phyloP scores from a whole-genome alignment of 2,329 filamentous ascomycete species.

The Aureobasidium sp. region DNA sequence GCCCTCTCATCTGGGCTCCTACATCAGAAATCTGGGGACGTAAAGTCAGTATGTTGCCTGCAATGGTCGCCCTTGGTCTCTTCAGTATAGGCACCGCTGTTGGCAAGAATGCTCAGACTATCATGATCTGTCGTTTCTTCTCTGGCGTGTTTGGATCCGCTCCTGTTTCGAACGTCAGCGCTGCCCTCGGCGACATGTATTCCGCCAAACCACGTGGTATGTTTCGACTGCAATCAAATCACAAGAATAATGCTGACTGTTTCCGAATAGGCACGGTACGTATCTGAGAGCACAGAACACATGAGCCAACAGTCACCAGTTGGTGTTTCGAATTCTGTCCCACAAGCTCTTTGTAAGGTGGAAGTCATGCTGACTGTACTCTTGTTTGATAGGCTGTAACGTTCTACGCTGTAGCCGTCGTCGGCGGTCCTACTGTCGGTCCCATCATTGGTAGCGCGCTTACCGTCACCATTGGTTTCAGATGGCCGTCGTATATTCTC shows the following conservation, averaged over 20 bases:
- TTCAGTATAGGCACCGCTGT: constrained; percentile 40
- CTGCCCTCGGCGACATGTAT: constrained; percentile 38
- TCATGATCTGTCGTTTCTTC: constrained; percentile 38
- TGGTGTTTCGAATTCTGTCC: too few species aligned
- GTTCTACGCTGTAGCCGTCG: constrained; percentile 33
- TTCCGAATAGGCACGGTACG: neutral
- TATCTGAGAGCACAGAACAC: too few species aligned
- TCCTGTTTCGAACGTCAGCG: constrained; percentile 35
- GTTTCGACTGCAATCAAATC: neutral
- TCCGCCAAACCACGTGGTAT: constrained; percentile 29
- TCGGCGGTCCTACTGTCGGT: constrained; percentile 32
- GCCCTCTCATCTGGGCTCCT: constrained; percentile 29
- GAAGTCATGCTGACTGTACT: too few species aligned
- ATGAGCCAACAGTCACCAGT: too few species aligned
- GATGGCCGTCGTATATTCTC: constrained; percentile 38
- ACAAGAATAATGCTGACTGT: neutral
- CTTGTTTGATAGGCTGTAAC: constrained; percentile 23
- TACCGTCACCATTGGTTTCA: constrained; percentile 32
- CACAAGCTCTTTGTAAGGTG: too few species aligned
- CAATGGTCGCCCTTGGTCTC: constrained; percentile 33
- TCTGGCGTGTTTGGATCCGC: constrained; percentile 37
- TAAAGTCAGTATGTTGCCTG: constrained; percentile 35
- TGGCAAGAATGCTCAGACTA: constrained; percentile 27
- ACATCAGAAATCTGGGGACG: constrained; percentile 39
- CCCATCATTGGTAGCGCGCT: constrained; percentile 36